Base-by-base conservation (phyloP, 257 asterid genomes). In the Scutellaria baicalensis region DNA sequence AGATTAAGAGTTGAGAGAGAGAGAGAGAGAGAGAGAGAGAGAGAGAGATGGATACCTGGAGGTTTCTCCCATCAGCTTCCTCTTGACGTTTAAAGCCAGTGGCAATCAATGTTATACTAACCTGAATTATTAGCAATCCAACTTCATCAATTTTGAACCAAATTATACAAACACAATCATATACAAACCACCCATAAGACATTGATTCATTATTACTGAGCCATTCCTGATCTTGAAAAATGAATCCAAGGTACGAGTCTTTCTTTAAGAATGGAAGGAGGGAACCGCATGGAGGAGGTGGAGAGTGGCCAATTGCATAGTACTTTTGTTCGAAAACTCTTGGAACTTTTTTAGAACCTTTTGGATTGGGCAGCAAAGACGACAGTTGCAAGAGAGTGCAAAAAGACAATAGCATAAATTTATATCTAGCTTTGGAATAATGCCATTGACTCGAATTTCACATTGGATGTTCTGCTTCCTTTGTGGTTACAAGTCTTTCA, bases 21-120 rank as follows among this genome's bases (percentile, higher is more conserved):
- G 48, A 17, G 63, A 44, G 52, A 10, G 68, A 23, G 54, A 31
- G 60, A 35, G 44, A 10, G 70, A 12, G 59, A 27, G 40, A 60
- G 54, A 12, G 21, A 50, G 45, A 38, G 62, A 62, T 27, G 8
- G 1, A 47, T 75, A 91, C 99, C 97, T 87, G 99, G 64, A 80
- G 79, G 12, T 80, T 71, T 75, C 86, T 84, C 40, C 88, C 84
- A n/a, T 91, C 97, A 38, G 86, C 84, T 87, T 90, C 99, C 61
- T 89, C 96, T 85, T 89, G 97, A 47, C 99, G 89, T 82, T 94
- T 94, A 66, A 94, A 94, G 49, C 99, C 99, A 58, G 99, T 94
- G 77, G 99, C 97, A n/a, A 94, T 94, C 78, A 94, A 69, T 48
- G 99, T 94, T 72, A 94, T 94, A 79, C 99, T 91, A 35, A 93